Conservation (phyloP, 2,329 filamentous ascomycete genomes). For the Paecilomyces variotii region DNA sequence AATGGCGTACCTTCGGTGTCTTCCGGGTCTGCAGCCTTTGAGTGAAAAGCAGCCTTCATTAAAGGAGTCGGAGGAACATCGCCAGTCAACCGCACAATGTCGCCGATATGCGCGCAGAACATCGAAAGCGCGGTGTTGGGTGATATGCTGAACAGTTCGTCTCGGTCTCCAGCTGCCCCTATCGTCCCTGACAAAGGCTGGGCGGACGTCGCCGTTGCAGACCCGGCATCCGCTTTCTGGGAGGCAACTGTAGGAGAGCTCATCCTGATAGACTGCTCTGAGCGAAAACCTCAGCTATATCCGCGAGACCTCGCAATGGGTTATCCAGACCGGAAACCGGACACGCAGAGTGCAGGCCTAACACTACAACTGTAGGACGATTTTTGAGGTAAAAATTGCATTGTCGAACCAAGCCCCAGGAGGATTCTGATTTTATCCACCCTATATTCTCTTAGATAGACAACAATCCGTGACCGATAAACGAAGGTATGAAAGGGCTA, state of each 20-base stretch:
- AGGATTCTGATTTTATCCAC: background rate
- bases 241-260: conserved; percentile 12
- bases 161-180: conserved; percentile 1
- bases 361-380: conserved; percentile 19
- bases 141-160: conserved; percentile 56
- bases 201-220: conserved; percentile 5
- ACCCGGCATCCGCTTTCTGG: conserved; percentile 9
- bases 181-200: background rate
- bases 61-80: conserved; percentile 70
- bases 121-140: conserved; percentile 70
- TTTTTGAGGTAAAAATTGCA: conserved; percentile 20
- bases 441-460: background rate
- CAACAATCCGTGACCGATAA: background rate
- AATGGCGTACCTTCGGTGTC: conserved; percentile 14
- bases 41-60: conserved; percentile 34
- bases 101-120: conserved; percentile 62
- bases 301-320: background rate
- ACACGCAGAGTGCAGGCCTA: conserved; percentile 13
- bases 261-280: conserved; percentile 13
- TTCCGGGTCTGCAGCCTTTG: conserved; percentile 33
- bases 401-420: conserved; percentile 20
- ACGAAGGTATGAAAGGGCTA: background rate
- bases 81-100: conserved; percentile 35
- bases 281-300: background rate
- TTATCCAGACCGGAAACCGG: background rate